Conservation (phyloP, 768 basidiomycete species). For the Serendipita sp. region DNA sequence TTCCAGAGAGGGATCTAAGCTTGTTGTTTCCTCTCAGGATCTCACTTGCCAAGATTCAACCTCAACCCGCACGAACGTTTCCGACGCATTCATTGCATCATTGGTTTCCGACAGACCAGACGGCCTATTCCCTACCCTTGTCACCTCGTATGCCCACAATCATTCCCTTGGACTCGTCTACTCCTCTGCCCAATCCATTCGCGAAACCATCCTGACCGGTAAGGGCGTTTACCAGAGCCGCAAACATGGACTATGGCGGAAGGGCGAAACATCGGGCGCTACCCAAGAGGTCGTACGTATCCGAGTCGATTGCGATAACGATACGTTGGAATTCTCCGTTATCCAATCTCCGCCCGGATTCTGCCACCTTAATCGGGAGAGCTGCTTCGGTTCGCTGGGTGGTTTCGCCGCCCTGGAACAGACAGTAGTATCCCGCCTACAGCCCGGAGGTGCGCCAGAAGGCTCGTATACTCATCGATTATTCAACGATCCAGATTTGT, state of each 20-base stretch:
- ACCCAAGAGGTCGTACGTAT: conserved; percentile 78
- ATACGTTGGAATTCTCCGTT: conserved; percentile 82
- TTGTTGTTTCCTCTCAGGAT: conserved; percentile 56
- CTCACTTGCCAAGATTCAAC: conserved; percentile 47
- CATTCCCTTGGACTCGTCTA: conserved; percentile 86
- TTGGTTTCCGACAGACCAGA: conserved; percentile 77
- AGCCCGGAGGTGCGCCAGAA: conserved; percentile 46
- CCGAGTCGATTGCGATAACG: conserved; percentile 79
- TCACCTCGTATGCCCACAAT: conserved; percentile 52
- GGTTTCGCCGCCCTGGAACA: conserved; percentile 71
- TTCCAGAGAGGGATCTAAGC: conserved; percentile 38
- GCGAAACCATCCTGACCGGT: conserved; percentile 73
- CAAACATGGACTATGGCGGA: conserved; percentile 90
- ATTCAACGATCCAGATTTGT: conserved; percentile 65
- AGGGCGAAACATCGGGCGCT: conserved; percentile 92
- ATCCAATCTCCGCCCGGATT: conserved; percentile 83
- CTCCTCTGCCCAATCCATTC: conserved; percentile 74
- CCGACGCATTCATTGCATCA: conserved; percentile 74
- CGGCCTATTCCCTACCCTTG: conserved; percentile 84
- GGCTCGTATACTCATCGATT: conserved; percentile 85
- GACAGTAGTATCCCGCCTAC: conserved; percentile 56
- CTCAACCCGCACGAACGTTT: conserved; percentile 46
- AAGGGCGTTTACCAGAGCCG: conserved; percentile 94
- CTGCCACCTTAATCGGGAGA: conserved; percentile 75
- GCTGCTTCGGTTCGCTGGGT: conserved; percentile 72